Evolutionary conservation across 306 rosid genomes (phyloP).

Genomic region (Senna siamea): DNA sequence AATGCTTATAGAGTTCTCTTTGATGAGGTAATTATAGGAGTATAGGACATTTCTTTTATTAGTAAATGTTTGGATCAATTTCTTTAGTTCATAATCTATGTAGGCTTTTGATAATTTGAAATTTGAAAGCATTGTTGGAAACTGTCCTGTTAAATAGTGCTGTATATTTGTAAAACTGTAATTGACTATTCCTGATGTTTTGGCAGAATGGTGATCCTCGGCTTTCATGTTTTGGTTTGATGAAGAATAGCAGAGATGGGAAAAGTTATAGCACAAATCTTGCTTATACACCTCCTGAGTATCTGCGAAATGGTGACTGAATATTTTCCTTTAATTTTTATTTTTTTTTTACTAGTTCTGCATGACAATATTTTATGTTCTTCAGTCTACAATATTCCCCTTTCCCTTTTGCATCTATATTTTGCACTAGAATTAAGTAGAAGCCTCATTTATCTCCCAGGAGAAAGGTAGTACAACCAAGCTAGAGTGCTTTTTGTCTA

Average conservation of each 20-base stretch:
- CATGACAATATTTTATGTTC: neutral
- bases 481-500: neutral
- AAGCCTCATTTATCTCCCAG: neutral
- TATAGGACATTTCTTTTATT: constrained; percentile 10
- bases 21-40: constrained; percentile 60
- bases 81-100: neutral
- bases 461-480: neutral
- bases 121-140: constrained; percentile 1
- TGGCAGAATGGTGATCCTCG: constrained; percentile 85
- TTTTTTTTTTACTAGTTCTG: constrained; percentile 9
- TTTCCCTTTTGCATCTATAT: neutral
- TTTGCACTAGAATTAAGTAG: neutral
- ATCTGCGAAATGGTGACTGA: constrained; percentile 67
- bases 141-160: neutral
- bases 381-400: neutral
- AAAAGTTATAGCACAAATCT: constrained; percentile 90
- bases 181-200: constrained; percentile 37
- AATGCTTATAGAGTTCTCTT: constrained; percentile 81
- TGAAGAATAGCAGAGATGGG: constrained; percentile 84
- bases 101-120: neutral
- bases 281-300: constrained; percentile 88
- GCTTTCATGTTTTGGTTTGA: constrained; percentile 86
- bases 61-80: neutral
- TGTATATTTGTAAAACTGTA: constrained; percentile 1
- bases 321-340: constrained; percentile 6